Base-by-base conservation (phyloP, 2,329 filamentous ascomycete genomes). In the Monilinia laxa region DNA sequence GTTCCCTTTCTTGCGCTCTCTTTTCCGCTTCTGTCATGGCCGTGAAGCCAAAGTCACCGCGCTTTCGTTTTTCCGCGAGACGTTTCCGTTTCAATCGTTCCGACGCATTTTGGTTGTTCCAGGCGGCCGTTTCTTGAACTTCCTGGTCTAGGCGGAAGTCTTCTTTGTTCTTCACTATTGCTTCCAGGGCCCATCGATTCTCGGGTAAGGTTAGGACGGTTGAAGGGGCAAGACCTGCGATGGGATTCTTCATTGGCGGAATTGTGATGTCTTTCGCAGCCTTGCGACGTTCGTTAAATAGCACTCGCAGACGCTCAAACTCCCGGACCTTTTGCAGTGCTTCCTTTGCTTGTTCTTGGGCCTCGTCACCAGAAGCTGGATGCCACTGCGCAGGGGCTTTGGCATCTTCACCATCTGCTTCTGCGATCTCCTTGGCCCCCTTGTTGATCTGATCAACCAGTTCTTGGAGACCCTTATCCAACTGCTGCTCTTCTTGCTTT, bases 61-160 rank as follows among this genome's bases (percentile, higher is more conserved):
- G 58, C 18, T 18, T 51, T 16, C 58, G 14, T 25, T 20, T 51
- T 25, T 51, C 45, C 0, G 58, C 45, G 4, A 60, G 35, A 25
- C 58, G 58, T 38, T 51, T 51, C 6, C 58, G 58, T 51, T 60
- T 60, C 28, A 51, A 25, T 60, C 58, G 51, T 38, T 51, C 58
- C 23, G 58, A 60, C 2, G 58, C 58, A 25, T 60, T 51, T 12
- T 38, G 58, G 5, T 38, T 35, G 23, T 60, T 51, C 58, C 51
- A 20, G 14, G 58, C 45, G 23, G 20, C 31, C 31, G 28, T 25
- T 25, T 51, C 58, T 11, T 51, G 58, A 20, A 38, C 45, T 38
- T 60, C 58, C 25, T 51, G 28, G 5, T 38, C 20, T 14, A 60
- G 38, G 28, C 58, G 58, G 18, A 11, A 12, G 5, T 51, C 28